Evolutionary conservation across 2,329 filamentous ascomycete species (phyloP).

Genomic region (Hypomyces perniciosus): DNA sequence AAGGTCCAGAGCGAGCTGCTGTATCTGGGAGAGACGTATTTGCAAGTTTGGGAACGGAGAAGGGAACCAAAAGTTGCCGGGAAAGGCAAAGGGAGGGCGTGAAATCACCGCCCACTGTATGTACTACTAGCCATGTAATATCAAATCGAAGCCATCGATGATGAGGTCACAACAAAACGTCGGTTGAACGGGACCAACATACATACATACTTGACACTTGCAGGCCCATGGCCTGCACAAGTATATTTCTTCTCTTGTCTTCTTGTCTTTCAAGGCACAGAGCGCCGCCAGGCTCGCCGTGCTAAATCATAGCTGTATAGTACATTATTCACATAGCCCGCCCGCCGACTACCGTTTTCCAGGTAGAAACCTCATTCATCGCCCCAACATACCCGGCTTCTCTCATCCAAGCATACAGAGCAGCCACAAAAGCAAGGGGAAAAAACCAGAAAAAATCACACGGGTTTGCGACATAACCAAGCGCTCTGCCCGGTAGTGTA

Average conservation of each 20-base stretch:
- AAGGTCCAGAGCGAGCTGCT: conserved; percentile 81
- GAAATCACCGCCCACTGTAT: not conserved
- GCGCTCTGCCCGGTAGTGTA: conserved; percentile 14
- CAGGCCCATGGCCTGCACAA: conserved; percentile 5
- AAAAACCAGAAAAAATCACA: conserved; percentile 2
- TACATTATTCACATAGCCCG: conserved; percentile 13
- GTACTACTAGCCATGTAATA: not conserved
- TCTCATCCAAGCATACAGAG: conserved; percentile 2
- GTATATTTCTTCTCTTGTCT: not conserved
- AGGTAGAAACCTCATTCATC: conserved; percentile 6
- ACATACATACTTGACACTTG: conserved; percentile 3
- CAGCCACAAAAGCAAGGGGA: not conserved
- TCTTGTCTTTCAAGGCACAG: conserved; percentile 8
- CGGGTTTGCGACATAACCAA: conserved; percentile 13
- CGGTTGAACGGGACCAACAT: not conserved
- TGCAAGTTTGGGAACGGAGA: conserved; percentile 93
- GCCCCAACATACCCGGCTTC: not conserved
- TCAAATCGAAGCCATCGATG: not conserved
- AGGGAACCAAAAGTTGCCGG: conserved; percentile 39
- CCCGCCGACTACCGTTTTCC: conserved; percentile 12
- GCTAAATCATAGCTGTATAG: conserved; percentile 12
- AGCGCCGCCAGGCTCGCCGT: conserved; percentile 9
- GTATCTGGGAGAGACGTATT: conserved; percentile 88
- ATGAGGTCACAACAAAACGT: not conserved
- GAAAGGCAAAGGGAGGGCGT: conserved; percentile 28